Conservation (phyloP, 1,284 basidiomycete genomes). For the Irpex rosettiformis region DNA sequence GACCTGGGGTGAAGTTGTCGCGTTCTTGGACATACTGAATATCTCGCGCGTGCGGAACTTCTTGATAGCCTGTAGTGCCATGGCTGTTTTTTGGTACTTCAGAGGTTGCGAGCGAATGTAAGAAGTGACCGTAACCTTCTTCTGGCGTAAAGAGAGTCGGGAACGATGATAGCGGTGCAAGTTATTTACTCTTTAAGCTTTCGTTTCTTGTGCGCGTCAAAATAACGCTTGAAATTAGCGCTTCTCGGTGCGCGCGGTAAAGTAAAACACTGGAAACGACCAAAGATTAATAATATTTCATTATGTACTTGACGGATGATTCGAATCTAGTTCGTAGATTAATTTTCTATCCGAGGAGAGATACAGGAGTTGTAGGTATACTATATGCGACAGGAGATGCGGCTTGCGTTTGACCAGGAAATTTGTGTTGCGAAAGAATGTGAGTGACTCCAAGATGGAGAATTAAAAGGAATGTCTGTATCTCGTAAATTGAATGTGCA, state of each 20-base stretch:
- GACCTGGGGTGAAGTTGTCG: conserved; percentile 2
- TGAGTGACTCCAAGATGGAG: background rate
- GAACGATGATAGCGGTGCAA: too few species aligned
- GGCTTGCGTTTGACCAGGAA: background rate
- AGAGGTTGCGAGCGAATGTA: background rate
- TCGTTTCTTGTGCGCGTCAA: background rate
- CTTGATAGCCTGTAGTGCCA: conserved; percentile 27
- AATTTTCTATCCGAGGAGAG: background rate
- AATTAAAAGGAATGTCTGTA: background rate
- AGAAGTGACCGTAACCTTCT: background rate
- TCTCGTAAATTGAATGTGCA: background rate
- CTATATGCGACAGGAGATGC: background rate
- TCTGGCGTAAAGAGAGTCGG: background rate
- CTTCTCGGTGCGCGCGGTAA: background rate
- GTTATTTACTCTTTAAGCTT: too few species aligned
- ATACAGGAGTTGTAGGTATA: background rate
- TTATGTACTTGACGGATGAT: too few species aligned
- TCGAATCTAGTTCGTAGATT: too few species aligned
- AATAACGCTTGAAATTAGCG: background rate
- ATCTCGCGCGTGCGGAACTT: conserved; percentile 30
- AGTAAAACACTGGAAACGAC: too few species aligned
- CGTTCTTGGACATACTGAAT: conserved; percentile 13
- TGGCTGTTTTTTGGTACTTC: background rate
- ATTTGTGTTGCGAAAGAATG: background rate
- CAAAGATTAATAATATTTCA: background rate